Evolutionary conservation across 208 protist species (phyloP).

Genomic region (Balamuthia mandrillaris): DNA sequence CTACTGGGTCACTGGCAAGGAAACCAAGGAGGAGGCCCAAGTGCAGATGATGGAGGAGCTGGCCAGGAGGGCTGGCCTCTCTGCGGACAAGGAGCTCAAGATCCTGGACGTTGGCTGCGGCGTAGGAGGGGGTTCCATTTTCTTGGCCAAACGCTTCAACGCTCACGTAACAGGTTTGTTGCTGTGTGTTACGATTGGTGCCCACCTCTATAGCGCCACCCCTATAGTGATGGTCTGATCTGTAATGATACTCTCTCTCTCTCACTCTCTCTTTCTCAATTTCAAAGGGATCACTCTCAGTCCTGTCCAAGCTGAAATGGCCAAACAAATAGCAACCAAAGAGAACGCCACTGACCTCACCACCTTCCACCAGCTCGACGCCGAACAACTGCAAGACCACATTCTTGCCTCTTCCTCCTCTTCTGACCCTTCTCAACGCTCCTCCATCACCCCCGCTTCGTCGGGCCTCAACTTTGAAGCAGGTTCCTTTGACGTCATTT

Average conservation of each 20-base stretch:
- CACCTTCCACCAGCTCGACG: no score
- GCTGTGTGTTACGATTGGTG: neutral
- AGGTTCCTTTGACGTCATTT: no score
- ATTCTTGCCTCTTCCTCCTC: no score
- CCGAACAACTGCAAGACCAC: no score
- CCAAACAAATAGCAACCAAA: neutral
- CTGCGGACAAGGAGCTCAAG: neutral
- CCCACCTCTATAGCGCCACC: no score
- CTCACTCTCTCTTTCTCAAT: neutral
- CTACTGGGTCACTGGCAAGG: neutral
- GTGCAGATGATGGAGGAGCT: neutral
- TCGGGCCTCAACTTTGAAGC: no score
- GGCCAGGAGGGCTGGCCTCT: neutral
- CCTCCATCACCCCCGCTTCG: no score
- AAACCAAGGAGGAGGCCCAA: constrained; percentile 11
- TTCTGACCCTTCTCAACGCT: no score
- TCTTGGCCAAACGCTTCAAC: constrained; percentile 1
- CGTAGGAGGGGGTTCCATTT: neutral
- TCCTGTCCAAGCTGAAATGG: neutral
- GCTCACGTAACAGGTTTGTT: neutral
- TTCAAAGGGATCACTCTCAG: neutral
- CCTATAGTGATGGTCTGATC: no score
- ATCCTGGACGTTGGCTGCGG: constrained; percentile 26
- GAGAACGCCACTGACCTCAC: no score
- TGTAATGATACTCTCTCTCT: neutral